Conservation (phyloP, 164 flowering plant genomes). For the Vitis amurensis region DNA sequence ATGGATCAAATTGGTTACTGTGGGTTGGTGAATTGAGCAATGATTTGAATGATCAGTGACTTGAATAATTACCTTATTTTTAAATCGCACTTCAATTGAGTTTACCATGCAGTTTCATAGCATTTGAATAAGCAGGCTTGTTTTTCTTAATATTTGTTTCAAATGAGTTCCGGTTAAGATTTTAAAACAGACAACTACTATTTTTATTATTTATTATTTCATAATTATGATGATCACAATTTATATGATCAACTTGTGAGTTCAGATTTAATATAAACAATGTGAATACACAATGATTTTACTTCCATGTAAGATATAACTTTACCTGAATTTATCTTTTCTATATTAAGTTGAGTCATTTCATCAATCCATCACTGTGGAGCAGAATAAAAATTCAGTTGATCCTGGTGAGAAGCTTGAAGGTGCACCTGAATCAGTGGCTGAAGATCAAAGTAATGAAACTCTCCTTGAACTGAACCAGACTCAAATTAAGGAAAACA, state of each 20-base stretch:
- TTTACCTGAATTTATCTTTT: neutral
- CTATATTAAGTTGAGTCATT: neutral
- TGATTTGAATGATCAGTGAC: too few relatives aligned
- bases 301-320: neutral
- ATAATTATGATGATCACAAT: neutral
- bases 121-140: neutral
- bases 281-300: neutral
- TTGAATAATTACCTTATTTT: neutral
- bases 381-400: conserved; percentile 21
- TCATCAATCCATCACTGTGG: conserved; percentile 10
- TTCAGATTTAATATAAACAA: too few relatives aligned
- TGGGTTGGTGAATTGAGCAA: too few relatives aligned
- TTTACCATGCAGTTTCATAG: conserved; percentile 2
- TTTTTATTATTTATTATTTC: neutral
- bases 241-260: neutral
- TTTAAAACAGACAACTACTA: neutral
- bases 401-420: conserved; percentile 12
- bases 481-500: conserved; percentile 11
- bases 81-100: neutral
- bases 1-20: too few relatives aligned
- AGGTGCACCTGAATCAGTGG: conserved; percentile 12
- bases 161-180: neutral
- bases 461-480: conserved; percentile 7
- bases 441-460: conserved; percentile 8
- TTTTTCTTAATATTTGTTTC: neutral